Conservation (phyloP, 148 eudicot genomes). For the Dianthus caryophyllus region DNA sequence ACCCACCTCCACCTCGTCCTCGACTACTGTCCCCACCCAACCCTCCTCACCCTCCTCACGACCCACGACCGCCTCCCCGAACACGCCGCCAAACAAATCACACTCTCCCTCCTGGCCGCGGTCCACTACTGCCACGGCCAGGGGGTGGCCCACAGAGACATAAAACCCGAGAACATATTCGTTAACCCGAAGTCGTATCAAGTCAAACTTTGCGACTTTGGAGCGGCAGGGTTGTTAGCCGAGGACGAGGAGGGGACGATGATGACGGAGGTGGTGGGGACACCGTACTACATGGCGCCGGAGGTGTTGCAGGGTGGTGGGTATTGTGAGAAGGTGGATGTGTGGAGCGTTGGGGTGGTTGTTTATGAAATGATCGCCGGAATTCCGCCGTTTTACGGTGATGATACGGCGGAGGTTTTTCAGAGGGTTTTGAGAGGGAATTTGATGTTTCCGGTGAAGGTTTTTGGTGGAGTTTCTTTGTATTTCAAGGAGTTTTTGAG, state of each 20-base stretch:
- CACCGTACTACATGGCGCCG: constrained; percentile 73
- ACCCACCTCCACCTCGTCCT: constrained; percentile 41
- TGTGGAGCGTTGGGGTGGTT: constrained; percentile 71
- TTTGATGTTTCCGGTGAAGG: constrained; percentile 48
- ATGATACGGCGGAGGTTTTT: constrained; percentile 43
- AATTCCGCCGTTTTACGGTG: constrained; percentile 57
- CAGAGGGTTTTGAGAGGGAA: constrained; percentile 52
- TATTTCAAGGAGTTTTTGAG: constrained; percentile 56
- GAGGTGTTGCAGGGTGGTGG: constrained; percentile 47
- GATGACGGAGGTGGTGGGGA: constrained; percentile 61
- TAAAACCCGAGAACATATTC: constrained; percentile 60
- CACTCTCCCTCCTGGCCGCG: constrained; percentile 7
- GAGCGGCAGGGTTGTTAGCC: constrained; percentile 60
- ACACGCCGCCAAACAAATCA: constrained; percentile 22
- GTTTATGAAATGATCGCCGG: constrained; percentile 60
- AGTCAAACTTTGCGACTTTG: constrained; percentile 64
- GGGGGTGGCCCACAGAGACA: constrained; percentile 65
- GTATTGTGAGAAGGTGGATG: constrained; percentile 57
- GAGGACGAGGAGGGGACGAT: constrained; percentile 9
- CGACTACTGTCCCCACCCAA: constrained; percentile 39
- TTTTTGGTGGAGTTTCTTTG: no score
- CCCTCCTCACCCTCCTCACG: constrained; percentile 33
- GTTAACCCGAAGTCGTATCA: constrained; percentile 28
- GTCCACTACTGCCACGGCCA: constrained; percentile 50
- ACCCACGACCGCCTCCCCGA: constrained; percentile 28